A percentile compares a stretch with the other conserved stretches of the same genome.
Conservation (phyloP, 2,329 filamentous ascomycete species). For the Hypoxylon sp. region DNA sequence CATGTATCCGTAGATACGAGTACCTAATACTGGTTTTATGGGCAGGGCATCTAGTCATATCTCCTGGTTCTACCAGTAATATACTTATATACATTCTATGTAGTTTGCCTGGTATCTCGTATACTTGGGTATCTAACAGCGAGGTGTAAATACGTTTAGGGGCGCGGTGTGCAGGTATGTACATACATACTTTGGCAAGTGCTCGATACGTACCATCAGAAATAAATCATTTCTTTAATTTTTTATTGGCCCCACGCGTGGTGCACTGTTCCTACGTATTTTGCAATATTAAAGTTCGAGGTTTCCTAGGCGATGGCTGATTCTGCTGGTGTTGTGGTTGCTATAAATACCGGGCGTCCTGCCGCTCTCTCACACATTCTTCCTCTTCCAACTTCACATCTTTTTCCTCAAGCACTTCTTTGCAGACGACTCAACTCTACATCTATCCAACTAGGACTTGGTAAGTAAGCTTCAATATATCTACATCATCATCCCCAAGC, state of each 20-base stretch:
- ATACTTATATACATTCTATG: neutral
- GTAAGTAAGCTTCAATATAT: conserved; percentile 5
- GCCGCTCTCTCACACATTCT: neutral
- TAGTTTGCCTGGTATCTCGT: neutral
- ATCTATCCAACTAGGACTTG: neutral
- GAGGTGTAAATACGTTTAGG: neutral
- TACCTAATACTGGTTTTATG: neutral
- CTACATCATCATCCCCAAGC: neutral
- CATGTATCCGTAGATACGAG: neutral
- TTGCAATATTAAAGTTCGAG: neutral
- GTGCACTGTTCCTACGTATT: neutral
- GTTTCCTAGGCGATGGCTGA: conserved; percentile 2
- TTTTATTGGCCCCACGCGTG: neutral
- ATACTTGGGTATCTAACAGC: neutral
- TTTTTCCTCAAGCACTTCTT: neutral
- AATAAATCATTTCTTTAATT: neutral
- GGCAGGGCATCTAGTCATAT: neutral
- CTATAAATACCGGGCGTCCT: neutral
- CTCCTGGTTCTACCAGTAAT: neutral
- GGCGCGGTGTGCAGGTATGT: neutral
- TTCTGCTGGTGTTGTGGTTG: neutral
- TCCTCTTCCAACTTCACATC: conserved; percentile 3
- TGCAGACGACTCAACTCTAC: neutral
- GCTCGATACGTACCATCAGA: neutral
- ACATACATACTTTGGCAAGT: neutral